phyloP scores from a whole-genome alignment of 768 basidiomycete genomes.

The Boletus vinaceobasis region DNA sequence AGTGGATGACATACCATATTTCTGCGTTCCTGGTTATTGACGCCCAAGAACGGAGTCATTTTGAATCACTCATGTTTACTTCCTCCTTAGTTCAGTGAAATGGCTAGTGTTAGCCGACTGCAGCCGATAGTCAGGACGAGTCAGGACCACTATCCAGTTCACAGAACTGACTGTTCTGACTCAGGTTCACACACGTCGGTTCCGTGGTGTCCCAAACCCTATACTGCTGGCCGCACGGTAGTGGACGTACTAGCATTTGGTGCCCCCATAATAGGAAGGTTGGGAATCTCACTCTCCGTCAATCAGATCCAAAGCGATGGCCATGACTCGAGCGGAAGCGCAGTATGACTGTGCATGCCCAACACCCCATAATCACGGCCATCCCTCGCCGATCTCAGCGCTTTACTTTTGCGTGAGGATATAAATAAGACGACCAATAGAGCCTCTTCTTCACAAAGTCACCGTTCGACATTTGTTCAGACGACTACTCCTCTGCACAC shows the following conservation, averaged over 20 bases:
- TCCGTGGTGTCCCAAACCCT: no score
- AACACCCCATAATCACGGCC: background rate
- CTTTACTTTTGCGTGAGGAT: background rate
- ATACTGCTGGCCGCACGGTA: no score
- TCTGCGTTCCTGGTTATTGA: background rate
- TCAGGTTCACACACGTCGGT: background rate
- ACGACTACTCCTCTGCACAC: background rate
- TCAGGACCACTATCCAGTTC: no score
- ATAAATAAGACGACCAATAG: background rate
- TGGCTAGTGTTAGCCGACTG: no score
- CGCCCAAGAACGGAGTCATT: background rate
- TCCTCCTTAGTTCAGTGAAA: no score
- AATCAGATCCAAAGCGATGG: background rate
- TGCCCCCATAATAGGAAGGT: background rate
- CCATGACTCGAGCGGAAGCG: conserved; percentile 3
- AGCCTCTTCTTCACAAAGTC: background rate
- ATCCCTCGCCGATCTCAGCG: background rate
- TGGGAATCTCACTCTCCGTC: background rate
- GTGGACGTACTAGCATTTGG: background rate
- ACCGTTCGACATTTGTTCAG: background rate
- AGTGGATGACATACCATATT: no score
- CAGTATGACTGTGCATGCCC: background rate
- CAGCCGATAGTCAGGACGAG: no score
- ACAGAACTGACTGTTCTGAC: background rate
- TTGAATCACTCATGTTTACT: background rate